phyloP scores from a whole-genome alignment of 2,329 filamentous ascomycete genomes.

The Claviceps sp. region DNA sequence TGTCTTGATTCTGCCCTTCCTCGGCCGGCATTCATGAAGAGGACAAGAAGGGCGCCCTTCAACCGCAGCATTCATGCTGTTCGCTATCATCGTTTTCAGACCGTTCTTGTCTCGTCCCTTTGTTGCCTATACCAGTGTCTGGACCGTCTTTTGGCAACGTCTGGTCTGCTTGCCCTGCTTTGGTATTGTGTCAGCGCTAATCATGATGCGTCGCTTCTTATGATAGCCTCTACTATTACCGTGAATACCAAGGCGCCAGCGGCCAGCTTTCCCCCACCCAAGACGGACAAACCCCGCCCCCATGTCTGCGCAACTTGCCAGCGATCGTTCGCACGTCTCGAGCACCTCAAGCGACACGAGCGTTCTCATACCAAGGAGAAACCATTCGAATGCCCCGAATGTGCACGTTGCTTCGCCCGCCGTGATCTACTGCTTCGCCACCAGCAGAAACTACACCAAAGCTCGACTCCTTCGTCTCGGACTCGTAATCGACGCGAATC shows the following conservation, averaged over 20 bases:
- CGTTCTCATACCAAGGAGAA: conserved; percentile 98
- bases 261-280: conserved; percentile 59
- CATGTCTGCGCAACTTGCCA: conserved; percentile 87
- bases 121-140: not conserved
- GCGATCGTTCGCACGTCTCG: conserved; percentile 84
- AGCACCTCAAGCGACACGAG: conserved; percentile 95
- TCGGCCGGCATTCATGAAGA: not conserved
- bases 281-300: conserved; percentile 93
- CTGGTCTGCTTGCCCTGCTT: not conserved
- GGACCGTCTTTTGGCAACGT: not conserved
- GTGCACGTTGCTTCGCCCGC: conserved; percentile 84
- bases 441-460: conserved; percentile 97
- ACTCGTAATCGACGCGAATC: conserved; percentile 86
- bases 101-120: not conserved
- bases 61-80: not conserved
- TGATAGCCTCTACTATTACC: conserved; percentile 34
- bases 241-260: conserved; percentile 32
- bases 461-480: conserved; percentile 72
- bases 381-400: conserved; percentile 94
- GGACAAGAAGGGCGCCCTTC: not conserved
- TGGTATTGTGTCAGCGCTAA: conserved; percentile 14
- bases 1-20: conserved; percentile 10
- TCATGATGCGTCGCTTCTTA: conserved; percentile 6
- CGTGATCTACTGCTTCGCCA: conserved; percentile 84
- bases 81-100: not conserved